phyloP scores from a whole-genome alignment of 352 stramenopile species.

The Phytophthora chlamydospora region DNA sequence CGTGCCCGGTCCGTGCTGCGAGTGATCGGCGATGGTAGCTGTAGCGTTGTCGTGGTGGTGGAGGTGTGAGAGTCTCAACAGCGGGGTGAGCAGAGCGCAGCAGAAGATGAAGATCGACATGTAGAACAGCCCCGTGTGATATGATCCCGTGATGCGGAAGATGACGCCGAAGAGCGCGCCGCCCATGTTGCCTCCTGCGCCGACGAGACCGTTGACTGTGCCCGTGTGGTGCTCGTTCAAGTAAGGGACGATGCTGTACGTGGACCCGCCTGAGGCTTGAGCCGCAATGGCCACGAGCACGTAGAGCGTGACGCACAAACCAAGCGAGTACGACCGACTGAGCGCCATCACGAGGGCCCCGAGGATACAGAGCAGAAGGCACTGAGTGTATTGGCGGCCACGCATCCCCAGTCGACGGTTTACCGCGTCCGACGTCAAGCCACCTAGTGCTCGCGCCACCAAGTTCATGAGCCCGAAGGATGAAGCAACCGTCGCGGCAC shows the following conservation, averaged over 20 bases:
- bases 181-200: constrained; percentile 70
- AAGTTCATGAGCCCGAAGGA: constrained; percentile 96
- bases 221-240: constrained; percentile 70
- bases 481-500: constrained; percentile 89
- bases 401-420: constrained; percentile 88
- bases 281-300: constrained; percentile 93
- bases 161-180: constrained; percentile 79
- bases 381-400: constrained; percentile 90
- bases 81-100: no score
- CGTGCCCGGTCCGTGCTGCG: constrained; percentile 1
- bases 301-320: constrained; percentile 82
- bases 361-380: constrained; percentile 74
- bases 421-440: constrained; percentile 83
- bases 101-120: no score
- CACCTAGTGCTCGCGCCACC: constrained; percentile 90
- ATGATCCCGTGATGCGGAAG: not conserved
- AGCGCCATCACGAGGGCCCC: constrained; percentile 89
- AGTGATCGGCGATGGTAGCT: constrained; percentile 5
- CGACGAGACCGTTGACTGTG: constrained; percentile 69
- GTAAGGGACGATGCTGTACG: constrained; percentile 78
- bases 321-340: constrained; percentile 75
- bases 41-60: constrained; percentile 11
- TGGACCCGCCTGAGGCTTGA: constrained; percentile 79
- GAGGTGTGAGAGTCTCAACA: constrained; percentile 14
- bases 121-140: not conserved